Evolutionary conservation across 345 rosid genomes (phyloP), one percentile per base, ranked within the genome.

Genomic region (Murraya paniculata): DNA sequence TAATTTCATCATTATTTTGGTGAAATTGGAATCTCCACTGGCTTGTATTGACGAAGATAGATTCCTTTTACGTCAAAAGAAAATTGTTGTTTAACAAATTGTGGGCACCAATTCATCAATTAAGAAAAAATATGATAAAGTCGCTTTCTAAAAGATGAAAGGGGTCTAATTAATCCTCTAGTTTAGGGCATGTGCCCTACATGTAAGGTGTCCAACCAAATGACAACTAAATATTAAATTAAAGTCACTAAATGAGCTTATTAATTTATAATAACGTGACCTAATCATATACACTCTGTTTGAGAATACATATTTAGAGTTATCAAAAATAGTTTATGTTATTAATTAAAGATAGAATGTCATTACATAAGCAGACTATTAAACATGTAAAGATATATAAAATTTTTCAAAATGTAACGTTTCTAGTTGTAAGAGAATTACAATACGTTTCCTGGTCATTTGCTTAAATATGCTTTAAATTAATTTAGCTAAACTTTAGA

Each of bases 1-100:
- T 39, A 59, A 25, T 74, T 53, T 41, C 9, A 61, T 74, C 48
- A 56, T 74, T 64, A 16, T 45, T 59, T 53, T 18, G 57, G 18
- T 45, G 55, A 11, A 68, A 18, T 19, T 45, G 39, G 38, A 61
- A 41, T 74, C 69, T 62, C 69, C 77, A 61, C 69, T 74, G 10
- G 45, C 59, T 39, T 61, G 21, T 39, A 27, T 61, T 27, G 69
- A 45, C 39, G 57, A 74, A 61, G 77, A 48, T 6, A 21, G 70
- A 62, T 62, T 45, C 77, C 60, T 41, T 41, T 62, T 41, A 28
- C 77, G 41, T 74, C 77, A 39, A 31, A 5, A 21, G 45, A 22
- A 19, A 55, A 53, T 71, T 11, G 45, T 31, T 60, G 59, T 57
- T 56, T 22, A 71, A 55, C 45, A 56, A 72, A 9, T 56, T 61